phyloP scores from a whole-genome alignment of 2,329 filamentous ascomycete genomes.

The Nemania bipapillata region DNA sequence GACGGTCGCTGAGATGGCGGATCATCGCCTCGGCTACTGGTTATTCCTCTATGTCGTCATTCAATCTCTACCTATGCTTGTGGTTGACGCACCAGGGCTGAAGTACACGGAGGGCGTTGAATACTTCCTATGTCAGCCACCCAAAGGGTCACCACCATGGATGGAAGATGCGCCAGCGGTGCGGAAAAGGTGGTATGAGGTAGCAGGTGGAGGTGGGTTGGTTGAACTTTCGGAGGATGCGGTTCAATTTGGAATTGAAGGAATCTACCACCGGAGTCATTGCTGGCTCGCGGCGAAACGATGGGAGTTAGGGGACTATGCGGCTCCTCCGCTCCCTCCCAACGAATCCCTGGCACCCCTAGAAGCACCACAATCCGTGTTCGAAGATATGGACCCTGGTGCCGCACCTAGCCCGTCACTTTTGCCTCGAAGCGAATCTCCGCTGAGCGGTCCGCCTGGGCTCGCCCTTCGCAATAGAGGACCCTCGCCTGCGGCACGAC shows the following conservation, averaged over 20 bases:
- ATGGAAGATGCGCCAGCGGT: constrained; percentile 71
- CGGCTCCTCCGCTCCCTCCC: constrained; percentile 36
- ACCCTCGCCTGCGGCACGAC: constrained; percentile 45
- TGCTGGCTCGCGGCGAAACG: constrained; percentile 52
- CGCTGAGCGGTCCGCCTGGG: constrained; percentile 44
- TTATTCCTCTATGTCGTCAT: constrained; percentile 82
- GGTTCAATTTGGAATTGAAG: constrained; percentile 59
- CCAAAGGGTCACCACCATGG: constrained; percentile 79
- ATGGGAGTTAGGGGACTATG: constrained; percentile 49
- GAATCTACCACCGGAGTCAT: constrained; percentile 52
- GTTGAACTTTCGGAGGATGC: constrained; percentile 70
- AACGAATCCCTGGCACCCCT: constrained; percentile 47
- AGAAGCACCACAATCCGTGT: constrained; percentile 49
- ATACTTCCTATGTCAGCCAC: constrained; percentile 82
- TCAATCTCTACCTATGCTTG: constrained; percentile 80
- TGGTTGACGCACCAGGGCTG: constrained; percentile 77
- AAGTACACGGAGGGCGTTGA: constrained; percentile 77
- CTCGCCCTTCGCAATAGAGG: constrained; percentile 45
- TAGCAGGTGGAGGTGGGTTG: constrained; percentile 70
- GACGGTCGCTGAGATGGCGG: constrained; percentile 72
- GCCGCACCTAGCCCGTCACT: constrained; percentile 40
- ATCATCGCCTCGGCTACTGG: constrained; percentile 81
- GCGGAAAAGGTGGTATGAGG: constrained; percentile 78
- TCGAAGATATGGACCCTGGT: constrained; percentile 48
- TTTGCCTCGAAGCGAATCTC: constrained; percentile 48